Evolutionary conservation across 345 rosid species (phyloP), one percentile per base, ranked within the genome.

Genomic region (Eutrema yunnanense): DNA sequence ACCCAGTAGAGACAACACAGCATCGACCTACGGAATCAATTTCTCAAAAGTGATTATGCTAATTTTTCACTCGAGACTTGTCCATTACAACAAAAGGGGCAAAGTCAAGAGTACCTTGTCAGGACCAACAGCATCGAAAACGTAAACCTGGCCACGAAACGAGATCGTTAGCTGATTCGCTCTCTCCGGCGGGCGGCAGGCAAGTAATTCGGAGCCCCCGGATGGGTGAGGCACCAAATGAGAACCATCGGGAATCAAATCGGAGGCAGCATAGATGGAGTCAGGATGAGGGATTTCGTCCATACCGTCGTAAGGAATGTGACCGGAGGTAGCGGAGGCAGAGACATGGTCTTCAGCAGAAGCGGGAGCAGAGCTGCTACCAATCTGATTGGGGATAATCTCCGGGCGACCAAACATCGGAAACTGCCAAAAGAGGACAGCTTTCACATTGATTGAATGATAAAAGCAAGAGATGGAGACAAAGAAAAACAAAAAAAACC

Each of bases 131-230:
- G 92, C 86, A 63, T 92, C 92, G 22, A 92, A 92, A 16, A 90
- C 96, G 78, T 88, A 92, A 77, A 92, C 94, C 67, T 92, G 96
- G 8, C 96, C 98, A 2, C 92, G 94, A 76, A 90, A 92, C 27
- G 98, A 84, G 74, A 92, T 84, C 5, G 92, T 85, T 11, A 92
- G 89, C 83, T 90, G 95, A 61, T 67, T 75, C 5, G 53, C 50
- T 11, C 57, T 65, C 3, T 80, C 82, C 75, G 6, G 85, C 0
- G 64, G 57, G 4, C 65, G 71, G 14, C 71, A 46, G 30, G 9
- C 59, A 2, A 65, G 65, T 47, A 73, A 38, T 1, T 55, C 78
- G 8, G 75, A 73, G 12, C 75, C 85, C 38, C 40, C 81, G 4
- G 73, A 73, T 26, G 64, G 86, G 54, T 78, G 61, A 48, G 74